Percentiles rank a stretch among this genome's conserved stretches.
These are phyloP conservation scores for Cordyceps tenuipes DNA, from an alignment of 2,329 filamentous ascomycete species.

Conservation along the genomic window DNA sequence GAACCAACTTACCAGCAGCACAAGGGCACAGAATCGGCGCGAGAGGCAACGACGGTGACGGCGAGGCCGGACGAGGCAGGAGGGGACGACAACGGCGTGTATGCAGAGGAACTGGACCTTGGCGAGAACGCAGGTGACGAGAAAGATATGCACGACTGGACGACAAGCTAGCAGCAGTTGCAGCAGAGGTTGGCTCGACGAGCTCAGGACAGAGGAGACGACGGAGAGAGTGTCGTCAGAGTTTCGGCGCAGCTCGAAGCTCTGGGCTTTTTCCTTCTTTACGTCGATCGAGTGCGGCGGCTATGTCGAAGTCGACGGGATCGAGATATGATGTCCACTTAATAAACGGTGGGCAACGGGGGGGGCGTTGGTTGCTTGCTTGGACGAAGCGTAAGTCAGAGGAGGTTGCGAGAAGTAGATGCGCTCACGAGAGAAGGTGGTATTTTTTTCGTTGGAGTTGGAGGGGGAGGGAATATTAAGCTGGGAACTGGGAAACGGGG, in stretches of 20 bases:
- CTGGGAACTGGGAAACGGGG: constrained; percentile 2
- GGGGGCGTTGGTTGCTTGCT: not conserved
- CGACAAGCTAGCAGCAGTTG: not conserved
- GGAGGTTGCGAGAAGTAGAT: constrained; percentile 7
- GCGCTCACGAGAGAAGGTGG: constrained; percentile 5
- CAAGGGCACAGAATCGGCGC: not conserved
- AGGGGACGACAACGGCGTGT: not conserved
- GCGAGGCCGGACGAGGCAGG: not conserved
- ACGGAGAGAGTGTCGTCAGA: constrained; percentile 5
- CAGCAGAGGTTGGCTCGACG: not conserved
- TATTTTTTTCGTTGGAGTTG: constrained; percentile 9
- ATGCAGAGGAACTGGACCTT: not conserved
- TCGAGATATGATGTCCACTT: not conserved
- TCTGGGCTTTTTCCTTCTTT: not conserved
- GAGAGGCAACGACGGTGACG: not conserved
- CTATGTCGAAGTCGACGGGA: not conserved
- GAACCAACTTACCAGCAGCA: constrained; percentile 9
- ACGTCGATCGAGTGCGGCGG: constrained; percentile 9
- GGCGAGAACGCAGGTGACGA: not conserved
- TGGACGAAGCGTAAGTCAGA: not conserved
- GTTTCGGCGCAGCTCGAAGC: not conserved
- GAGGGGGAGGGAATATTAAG: constrained; percentile 11
- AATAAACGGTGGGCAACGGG: not conserved
- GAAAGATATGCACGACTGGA: not conserved
- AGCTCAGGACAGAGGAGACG: not conserved